phyloP scores from a whole-genome alignment of 345 rosid genomes.

The Dipteronia dyeriana region DNA sequence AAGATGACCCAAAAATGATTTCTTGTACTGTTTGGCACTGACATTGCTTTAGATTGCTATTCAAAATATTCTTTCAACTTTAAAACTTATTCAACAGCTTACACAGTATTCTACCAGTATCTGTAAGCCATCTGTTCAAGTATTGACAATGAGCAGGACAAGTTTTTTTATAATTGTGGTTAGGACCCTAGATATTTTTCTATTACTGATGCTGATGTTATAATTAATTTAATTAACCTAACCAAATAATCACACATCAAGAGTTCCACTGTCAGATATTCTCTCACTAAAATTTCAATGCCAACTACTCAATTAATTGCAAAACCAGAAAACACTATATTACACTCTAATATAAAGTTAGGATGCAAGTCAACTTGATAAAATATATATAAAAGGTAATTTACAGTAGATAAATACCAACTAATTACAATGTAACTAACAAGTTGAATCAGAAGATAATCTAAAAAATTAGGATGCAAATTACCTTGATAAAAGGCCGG shows the following conservation, averaged over 20 bases:
- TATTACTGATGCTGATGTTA: neutral
- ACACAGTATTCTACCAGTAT: neutral
- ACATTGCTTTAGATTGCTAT: too few relatives aligned
- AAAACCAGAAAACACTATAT: neutral
- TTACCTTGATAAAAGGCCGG: conserved; percentile 79
- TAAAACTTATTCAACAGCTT: neutral
- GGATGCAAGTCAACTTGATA: neutral
- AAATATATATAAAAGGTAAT: neutral
- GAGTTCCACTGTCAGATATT: neutral
- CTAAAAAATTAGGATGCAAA: neutral
- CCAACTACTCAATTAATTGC: neutral
- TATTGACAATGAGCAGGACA: neutral
- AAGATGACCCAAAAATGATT: neutral
- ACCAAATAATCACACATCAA: neutral
- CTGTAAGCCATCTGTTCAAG: neutral
- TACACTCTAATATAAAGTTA: neutral
- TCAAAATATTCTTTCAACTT: neutral
- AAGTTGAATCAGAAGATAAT: too few relatives aligned
- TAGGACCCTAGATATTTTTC: neutral
- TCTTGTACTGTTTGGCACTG: neutral
- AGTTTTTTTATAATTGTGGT: neutral
- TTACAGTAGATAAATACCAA: neutral
- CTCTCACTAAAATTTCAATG: neutral
- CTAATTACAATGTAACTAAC: neutral
- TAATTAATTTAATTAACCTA: neutral